Evolutionary conservation across 768 basidiomycete species (phyloP).

Genomic region (Leccinum sublutescens): DNA sequence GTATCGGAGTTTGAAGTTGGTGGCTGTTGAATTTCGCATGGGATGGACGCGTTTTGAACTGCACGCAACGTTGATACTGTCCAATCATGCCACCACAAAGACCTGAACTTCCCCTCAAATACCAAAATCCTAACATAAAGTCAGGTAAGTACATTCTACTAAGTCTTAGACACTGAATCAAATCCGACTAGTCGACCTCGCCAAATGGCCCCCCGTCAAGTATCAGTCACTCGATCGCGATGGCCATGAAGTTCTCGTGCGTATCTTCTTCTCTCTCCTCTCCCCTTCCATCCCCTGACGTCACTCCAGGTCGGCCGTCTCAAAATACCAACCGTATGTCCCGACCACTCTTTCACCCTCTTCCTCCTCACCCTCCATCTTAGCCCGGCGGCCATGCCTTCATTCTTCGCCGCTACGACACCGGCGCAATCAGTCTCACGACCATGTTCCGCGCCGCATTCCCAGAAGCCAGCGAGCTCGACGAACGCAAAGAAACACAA

Average conservation of each 20-base stretch:
- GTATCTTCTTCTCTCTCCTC: slow-evolving; percentile 21
- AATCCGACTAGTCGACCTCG: slow-evolving; percentile 34
- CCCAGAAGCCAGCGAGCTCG: slow-evolving; percentile 71
- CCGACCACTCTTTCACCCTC: not conserved
- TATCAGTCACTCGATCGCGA: slow-evolving; percentile 90
- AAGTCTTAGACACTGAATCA: fast-evolving
- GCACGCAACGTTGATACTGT: slow-evolving; percentile 17
- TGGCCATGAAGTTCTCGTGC: slow-evolving; percentile 80
- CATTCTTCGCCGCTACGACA: slow-evolving; percentile 91
- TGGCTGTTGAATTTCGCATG: slow-evolving; percentile 35
- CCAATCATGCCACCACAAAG: slow-evolving; percentile 36
- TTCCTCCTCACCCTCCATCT: slow-evolving; percentile 16
- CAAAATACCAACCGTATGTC: slow-evolving; percentile 83
- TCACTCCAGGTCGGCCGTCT: slow-evolving; percentile 74
- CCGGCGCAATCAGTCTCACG: slow-evolving; percentile 86
- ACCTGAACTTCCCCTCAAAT: slow-evolving; percentile 50
- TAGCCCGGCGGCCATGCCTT: slow-evolving; percentile 85
- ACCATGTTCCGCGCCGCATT: slow-evolving; percentile 98
- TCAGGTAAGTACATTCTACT: slow-evolving; percentile 33
- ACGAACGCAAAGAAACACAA: slow-evolving; percentile 75
- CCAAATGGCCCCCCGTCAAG: slow-evolving; percentile 71
- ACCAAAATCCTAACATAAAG: slow-evolving; percentile 51
- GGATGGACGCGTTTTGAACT: slow-evolving; percentile 35
- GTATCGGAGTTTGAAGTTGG: slow-evolving; percentile 29
- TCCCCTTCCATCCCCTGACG: slow-evolving; percentile 14